phyloP scores from a whole-genome alignment of 768 basidiomycete species.

The Russula dissimulans region DNA sequence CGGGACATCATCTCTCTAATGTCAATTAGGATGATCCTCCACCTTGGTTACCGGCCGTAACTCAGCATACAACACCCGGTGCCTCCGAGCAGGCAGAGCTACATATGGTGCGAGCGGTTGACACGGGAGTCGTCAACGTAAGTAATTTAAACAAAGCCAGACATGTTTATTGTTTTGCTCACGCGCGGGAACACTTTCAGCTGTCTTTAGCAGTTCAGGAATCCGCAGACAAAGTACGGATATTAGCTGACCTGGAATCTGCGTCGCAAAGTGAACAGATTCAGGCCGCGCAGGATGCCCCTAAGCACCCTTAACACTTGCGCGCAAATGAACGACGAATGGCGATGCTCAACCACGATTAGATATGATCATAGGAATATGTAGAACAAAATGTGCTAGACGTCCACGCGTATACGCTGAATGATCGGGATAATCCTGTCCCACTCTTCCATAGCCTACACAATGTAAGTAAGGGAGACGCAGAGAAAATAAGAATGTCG shows the following conservation, averaged over 20 bases:
- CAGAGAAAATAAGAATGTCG: slow-evolving; percentile 1
- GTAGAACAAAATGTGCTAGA: slow-evolving; percentile 35
- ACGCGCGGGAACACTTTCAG: slow-evolving; percentile 28
- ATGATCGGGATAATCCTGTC: slow-evolving; percentile 89
- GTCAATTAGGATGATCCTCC: slow-evolving; percentile 46
- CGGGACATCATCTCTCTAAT: slow-evolving; percentile 11
- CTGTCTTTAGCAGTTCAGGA: slow-evolving; percentile 74
- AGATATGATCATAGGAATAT: slow-evolving; percentile 15
- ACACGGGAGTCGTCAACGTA: slow-evolving; percentile 77
- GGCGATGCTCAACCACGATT: slow-evolving; percentile 1
- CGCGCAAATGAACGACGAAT: neutral
- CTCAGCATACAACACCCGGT: slow-evolving; percentile 59
- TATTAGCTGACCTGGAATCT: slow-evolving; percentile 12
- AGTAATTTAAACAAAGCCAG: slow-evolving; percentile 18
- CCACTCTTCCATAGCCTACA: slow-evolving; percentile 93
- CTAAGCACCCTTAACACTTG: neutral
- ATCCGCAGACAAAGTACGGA: slow-evolving; percentile 54
- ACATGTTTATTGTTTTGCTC: neutral
- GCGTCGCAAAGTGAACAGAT: slow-evolving; percentile 20
- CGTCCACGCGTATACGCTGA: slow-evolving; percentile 89
- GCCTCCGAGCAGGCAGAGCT: slow-evolving; percentile 58
- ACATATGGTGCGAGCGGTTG: slow-evolving; percentile 69
- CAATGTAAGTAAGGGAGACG: neutral
- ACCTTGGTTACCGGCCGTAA: slow-evolving; percentile 71
- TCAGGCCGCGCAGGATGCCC: neutral